Evolutionary conservation across 2,329 filamentous ascomycete species (phyloP).

Genomic region (Aspergillus tanneri): DNA sequence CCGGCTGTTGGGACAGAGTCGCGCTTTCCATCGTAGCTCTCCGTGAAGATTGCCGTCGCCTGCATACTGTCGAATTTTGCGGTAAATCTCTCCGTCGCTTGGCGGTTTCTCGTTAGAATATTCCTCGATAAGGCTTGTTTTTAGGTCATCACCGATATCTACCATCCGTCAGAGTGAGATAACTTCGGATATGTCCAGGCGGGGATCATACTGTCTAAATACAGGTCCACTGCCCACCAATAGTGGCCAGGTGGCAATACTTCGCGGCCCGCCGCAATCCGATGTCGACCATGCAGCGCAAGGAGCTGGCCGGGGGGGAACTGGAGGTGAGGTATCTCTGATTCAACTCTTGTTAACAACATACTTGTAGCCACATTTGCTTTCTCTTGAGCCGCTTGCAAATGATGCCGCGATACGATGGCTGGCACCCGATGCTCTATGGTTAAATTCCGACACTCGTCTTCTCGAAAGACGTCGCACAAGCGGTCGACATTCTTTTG

Average conservation of each 20-base stretch:
- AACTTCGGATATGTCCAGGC: background rate
- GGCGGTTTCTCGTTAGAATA: slow-evolving; percentile 12
- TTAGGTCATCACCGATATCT: slow-evolving; percentile 15
- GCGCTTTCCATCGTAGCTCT: slow-evolving; percentile 7
- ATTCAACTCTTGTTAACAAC: no score
- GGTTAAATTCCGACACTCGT: no score
- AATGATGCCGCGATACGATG: no score
- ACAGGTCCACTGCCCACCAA: slow-evolving; percentile 34
- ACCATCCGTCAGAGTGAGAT: background rate
- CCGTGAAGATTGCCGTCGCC: slow-evolving; percentile 6
- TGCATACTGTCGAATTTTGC: slow-evolving; percentile 14
- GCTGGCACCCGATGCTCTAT: no score
- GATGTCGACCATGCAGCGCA: slow-evolving; percentile 27
- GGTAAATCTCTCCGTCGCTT: slow-evolving; percentile 11
- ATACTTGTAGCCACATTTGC: no score
- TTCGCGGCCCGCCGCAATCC: slow-evolving; percentile 18
- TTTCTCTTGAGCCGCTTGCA: no score
- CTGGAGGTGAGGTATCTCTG: slow-evolving; percentile 18
- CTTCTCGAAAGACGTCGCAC: no score
- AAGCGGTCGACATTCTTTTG: no score
- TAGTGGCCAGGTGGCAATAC: slow-evolving; percentile 19
- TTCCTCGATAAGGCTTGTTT: slow-evolving; percentile 12
- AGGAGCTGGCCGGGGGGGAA: slow-evolving; percentile 23
- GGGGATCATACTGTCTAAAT: slow-evolving; percentile 21
- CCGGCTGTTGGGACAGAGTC: slow-evolving; percentile 14